Evolutionary conservation across 345 rosid genomes (phyloP).

Genomic region (Cardamine occulta): DNA sequence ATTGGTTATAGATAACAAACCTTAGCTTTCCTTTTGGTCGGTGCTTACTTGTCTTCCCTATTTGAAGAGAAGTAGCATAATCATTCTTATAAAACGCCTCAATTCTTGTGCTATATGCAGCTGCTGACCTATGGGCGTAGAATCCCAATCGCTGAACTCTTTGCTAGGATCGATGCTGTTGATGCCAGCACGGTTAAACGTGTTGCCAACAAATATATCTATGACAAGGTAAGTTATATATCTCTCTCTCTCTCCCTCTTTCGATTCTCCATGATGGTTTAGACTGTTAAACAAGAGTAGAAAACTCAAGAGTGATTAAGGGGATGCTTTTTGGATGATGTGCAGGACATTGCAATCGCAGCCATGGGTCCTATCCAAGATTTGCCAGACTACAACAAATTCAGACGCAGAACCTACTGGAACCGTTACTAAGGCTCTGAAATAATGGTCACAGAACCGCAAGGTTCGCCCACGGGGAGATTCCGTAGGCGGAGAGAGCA

Average conservation of each 20-base stretch:
- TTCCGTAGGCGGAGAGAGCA: constrained; percentile 29
- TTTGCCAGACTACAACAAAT: constrained; percentile 94
- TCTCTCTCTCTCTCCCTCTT: background rate
- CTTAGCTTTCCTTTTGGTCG: background rate
- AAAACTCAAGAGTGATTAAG: background rate
- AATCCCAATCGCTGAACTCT: constrained; percentile 83
- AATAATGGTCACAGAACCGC: constrained; percentile 13
- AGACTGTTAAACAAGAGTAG: background rate
- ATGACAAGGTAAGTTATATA: constrained; percentile 68
- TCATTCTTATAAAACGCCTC: background rate
- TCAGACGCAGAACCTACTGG: constrained; percentile 99
- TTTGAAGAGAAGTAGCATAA: background rate
- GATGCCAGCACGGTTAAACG: constrained; percentile 84
- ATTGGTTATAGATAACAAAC: background rate
- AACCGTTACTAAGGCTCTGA: constrained; percentile 67
- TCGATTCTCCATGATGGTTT: background rate
- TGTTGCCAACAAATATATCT: constrained; percentile 85
- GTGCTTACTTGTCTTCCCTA: background rate
- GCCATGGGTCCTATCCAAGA: constrained; percentile 94
- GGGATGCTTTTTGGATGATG: constrained; percentile 6
- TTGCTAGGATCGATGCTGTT: constrained; percentile 94
- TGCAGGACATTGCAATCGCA: constrained; percentile 92
- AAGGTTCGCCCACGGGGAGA: constrained; percentile 28
- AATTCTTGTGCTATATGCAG: constrained; percentile 49
- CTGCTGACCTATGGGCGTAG: constrained; percentile 95